phyloP scores from a whole-genome alignment of 2,329 filamentous ascomycete species.

The Cladosporium sp. region DNA sequence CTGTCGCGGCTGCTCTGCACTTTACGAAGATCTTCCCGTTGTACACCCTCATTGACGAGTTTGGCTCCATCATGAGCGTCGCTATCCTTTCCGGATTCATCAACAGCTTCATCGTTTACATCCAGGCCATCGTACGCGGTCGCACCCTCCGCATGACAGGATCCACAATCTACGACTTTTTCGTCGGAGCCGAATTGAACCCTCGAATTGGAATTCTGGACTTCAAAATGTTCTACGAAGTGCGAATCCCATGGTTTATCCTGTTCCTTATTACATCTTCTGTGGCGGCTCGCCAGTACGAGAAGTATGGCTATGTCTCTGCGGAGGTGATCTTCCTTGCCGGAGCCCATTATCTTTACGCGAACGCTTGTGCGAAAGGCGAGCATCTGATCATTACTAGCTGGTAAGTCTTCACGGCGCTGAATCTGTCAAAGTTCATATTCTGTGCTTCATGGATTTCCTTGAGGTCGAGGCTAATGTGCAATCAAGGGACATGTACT shows the following conservation, averaged over 20 bases:
- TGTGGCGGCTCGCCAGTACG: slow-evolving; percentile 74
- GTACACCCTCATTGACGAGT: slow-evolving; percentile 90
- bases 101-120: slow-evolving; percentile 76
- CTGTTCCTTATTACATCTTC: slow-evolving; percentile 71
- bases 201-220: slow-evolving; percentile 70
- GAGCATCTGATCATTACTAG: slow-evolving; percentile 86
- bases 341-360: slow-evolving; percentile 86
- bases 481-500: slow-evolving; percentile 84
- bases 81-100: slow-evolving; percentile 86
- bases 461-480: too few species aligned
- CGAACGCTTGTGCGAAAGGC: slow-evolving; percentile 85
- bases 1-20: slow-evolving; percentile 65
- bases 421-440: neutral
- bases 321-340: slow-evolving; percentile 78
- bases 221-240: slow-evolving; percentile 95
- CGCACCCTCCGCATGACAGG: slow-evolving; percentile 89
- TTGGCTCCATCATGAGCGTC: slow-evolving; percentile 85
- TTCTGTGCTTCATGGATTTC: too few species aligned
- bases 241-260: slow-evolving; percentile 88
- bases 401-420: neutral
- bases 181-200: slow-evolving; percentile 84
- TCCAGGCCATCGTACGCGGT: slow-evolving; percentile 76
- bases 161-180: slow-evolving; percentile 75
- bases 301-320: slow-evolving; percentile 76
- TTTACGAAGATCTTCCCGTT: slow-evolving; percentile 78